These are phyloP conservation scores for Phoma sp. DNA, from an alignment of 2,329 filamentous ascomycete genomes.

Conservation along the genomic window DNA sequence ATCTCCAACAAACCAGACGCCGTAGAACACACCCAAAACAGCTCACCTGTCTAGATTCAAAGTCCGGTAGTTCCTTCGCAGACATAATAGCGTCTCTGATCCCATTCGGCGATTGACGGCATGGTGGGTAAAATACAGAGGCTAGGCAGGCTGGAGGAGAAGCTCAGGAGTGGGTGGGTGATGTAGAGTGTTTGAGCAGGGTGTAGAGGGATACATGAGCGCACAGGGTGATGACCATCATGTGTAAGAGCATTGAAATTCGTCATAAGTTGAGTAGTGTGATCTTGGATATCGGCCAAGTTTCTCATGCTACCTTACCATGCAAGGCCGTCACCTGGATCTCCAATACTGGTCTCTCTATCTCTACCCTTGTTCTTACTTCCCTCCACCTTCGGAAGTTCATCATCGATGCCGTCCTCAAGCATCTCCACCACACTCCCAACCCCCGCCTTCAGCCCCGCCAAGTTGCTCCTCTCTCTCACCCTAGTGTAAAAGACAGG, in stretches of 20 bases:
- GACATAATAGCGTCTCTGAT: too few relatives aligned
- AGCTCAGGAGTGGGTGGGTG: too few relatives aligned
- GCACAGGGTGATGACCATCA: not conserved
- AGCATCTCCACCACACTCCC: constrained; percentile 37
- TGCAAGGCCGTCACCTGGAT: not conserved
- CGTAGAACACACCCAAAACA: too few relatives aligned
- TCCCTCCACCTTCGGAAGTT: not conserved
- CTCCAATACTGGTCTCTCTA: not conserved
- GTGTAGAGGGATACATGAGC: too few relatives aligned
- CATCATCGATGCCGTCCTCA: constrained; percentile 24
- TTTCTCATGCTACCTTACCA: not conserved
- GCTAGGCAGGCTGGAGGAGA: too few relatives aligned
- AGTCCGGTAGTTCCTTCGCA: too few relatives aligned
- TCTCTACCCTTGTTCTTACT: not conserved
- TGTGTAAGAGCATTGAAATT: not conserved
- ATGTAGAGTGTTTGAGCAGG: too few relatives aligned
- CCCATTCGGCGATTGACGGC: too few relatives aligned
- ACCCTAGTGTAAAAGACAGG: constrained; percentile 85
- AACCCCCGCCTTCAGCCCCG: constrained; percentile 29
- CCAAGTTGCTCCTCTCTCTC: constrained; percentile 58
- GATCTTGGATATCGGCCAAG: too few relatives aligned
- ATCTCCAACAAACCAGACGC: too few relatives aligned
- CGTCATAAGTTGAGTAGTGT: not conserved
- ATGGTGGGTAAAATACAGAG: too few relatives aligned
- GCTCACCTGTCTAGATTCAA: too few relatives aligned